A percentile compares a stretch with the other conserved stretches of the same genome.
These are phyloP conservation scores for Quercus lobata DNA, from an alignment of 331 rosid species.

Conservation along the genomic window DNA sequence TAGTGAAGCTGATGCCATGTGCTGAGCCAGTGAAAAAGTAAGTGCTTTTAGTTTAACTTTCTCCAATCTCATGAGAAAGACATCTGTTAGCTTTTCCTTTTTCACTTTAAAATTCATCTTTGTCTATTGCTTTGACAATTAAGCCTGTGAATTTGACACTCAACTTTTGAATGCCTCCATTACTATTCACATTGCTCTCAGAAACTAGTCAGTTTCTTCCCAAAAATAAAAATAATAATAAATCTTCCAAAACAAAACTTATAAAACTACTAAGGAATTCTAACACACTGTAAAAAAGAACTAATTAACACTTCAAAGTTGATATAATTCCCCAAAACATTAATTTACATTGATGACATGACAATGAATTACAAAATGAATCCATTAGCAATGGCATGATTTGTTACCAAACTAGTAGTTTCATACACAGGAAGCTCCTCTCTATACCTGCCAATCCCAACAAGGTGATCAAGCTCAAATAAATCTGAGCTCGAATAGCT, in stretches of 20 bases:
- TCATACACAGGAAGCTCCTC: constrained; percentile 90
- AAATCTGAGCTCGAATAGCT: constrained; percentile 85
- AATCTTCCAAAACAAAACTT: too few relatives aligned
- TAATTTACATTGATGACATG: constrained; percentile 25
- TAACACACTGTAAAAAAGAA: not conserved
- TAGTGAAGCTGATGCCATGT: constrained; percentile 62
- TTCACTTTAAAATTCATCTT: constrained; percentile 20
- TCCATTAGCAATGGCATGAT: constrained; percentile 81
- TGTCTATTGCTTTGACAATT: constrained; percentile 32
- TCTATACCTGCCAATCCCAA: constrained; percentile 67
- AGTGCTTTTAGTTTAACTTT: constrained; percentile 39
- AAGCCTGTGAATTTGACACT: constrained; percentile 30
- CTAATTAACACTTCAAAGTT: constrained; percentile 4
- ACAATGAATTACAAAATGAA: constrained; percentile 41
- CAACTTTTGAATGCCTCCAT: constrained; percentile 20
- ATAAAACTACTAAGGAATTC: not conserved
- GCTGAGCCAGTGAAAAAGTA: constrained; percentile 57
- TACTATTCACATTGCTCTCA: not conserved
- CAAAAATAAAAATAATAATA: too few relatives aligned
- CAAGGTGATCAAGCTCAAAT: constrained; percentile 73
- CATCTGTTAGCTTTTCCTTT: constrained; percentile 38
- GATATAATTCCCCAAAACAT: constrained; percentile 5
- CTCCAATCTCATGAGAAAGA: constrained; percentile 35
- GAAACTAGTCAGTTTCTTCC: too few relatives aligned
- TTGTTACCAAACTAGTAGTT: constrained; percentile 68